phyloP scores from a whole-genome alignment of 805 yeast genomes.

The Candida tallmaniae region DNA sequence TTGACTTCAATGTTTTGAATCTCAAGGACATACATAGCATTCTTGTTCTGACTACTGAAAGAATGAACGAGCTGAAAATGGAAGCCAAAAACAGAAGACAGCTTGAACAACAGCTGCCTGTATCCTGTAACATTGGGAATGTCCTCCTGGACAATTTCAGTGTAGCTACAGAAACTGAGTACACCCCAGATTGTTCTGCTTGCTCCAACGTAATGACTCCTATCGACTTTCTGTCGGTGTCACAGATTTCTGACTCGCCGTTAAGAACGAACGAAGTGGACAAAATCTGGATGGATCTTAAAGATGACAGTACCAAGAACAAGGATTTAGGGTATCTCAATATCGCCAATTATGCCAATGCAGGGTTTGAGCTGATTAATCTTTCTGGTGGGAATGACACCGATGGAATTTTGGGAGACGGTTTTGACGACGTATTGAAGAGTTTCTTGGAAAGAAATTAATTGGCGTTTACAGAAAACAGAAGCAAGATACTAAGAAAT shows the following conservation, averaged over 20 bases:
- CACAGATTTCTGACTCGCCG: no score
- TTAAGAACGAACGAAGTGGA: not conserved
- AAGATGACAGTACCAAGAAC: not conserved
- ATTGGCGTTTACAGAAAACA: not conserved
- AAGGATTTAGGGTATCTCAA: not conserved
- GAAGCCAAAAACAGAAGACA: not conserved
- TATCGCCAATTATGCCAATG: constrained; percentile 1
- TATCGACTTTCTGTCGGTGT: no score
- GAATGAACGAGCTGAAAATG: constrained; percentile 1
- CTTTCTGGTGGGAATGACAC: not conserved
- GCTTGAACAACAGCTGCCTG: no score
- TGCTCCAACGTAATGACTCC: no score
- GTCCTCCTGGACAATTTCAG: no score
- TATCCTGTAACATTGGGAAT: no score
- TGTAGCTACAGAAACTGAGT: no score
- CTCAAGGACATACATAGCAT: constrained; percentile 3
- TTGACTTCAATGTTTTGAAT: not conserved
- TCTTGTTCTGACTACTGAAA: not conserved
- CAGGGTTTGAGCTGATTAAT: not conserved
- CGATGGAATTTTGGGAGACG: not conserved
- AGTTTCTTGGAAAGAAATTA: constrained; percentile 3
- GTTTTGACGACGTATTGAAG: constrained; percentile 2
- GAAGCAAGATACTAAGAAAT: not conserved
- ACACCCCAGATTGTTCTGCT: no score
- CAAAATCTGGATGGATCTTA: constrained; percentile 3